phyloP scores from a whole-genome alignment of 1,139 yeast genomes.

The Yamadazyma aaseri region DNA sequence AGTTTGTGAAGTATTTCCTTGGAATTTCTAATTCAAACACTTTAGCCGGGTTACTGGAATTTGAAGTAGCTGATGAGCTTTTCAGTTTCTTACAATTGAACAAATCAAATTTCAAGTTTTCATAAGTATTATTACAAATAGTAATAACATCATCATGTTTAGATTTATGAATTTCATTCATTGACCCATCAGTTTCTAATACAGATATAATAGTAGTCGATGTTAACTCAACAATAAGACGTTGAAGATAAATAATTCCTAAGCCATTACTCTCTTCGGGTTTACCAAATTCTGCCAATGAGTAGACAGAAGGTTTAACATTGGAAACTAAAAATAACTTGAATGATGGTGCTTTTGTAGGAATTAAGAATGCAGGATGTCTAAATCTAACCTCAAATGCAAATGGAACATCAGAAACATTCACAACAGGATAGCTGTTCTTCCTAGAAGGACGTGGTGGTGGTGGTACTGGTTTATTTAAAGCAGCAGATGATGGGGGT shows the following conservation, averaged over 20 bases:
- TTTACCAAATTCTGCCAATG: slow-evolving; percentile 34
- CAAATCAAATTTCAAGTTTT: slow-evolving; percentile 43
- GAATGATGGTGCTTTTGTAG: slow-evolving; percentile 41
- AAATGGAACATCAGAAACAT: slow-evolving; percentile 40
- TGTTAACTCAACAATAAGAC: slow-evolving; percentile 33
- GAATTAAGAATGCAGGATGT: slow-evolving; percentile 45
- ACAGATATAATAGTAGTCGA: slow-evolving; percentile 35
- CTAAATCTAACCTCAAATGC: slow-evolving; percentile 48
- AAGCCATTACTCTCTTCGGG: slow-evolving; percentile 47
- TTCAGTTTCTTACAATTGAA: slow-evolving; percentile 29
- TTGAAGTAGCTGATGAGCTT: slow-evolving; percentile 22
- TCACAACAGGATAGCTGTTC: slow-evolving; percentile 23
- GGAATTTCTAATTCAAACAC: slow-evolving; percentile 50
- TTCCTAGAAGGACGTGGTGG: slow-evolving; percentile 5
- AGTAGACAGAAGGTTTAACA: slow-evolving; percentile 33
- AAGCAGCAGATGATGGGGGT: slow-evolving; percentile 5
- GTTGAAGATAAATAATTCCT: slow-evolving; percentile 45
- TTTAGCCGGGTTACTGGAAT: slow-evolving; percentile 13
- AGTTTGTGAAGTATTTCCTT: slow-evolving; percentile 33
- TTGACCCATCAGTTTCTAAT: slow-evolving; percentile 29
- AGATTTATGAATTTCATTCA: slow-evolving; percentile 29
- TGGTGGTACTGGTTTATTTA: background rate
- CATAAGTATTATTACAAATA: slow-evolving; percentile 32
- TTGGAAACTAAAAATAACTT: slow-evolving; percentile 37
- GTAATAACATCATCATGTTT: slow-evolving; percentile 26